Percentiles rank a stretch among this genome's conserved stretches.
phyloP scores from a whole-genome alignment of 2,329 filamentous ascomycete species.

The Paracoccidioides lutzii region DNA sequence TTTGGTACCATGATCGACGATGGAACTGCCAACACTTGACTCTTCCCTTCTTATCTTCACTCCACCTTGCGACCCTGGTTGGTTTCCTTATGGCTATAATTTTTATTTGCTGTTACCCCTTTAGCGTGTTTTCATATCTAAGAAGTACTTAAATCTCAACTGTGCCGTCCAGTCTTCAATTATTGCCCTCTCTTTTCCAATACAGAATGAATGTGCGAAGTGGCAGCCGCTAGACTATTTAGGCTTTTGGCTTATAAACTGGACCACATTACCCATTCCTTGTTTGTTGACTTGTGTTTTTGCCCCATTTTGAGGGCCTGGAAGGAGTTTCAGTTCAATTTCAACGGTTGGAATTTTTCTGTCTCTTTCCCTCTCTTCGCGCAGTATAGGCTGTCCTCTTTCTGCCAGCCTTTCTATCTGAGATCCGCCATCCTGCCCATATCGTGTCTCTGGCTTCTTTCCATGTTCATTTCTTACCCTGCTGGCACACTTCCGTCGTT shows the following conservation, averaged over 20 bases:
- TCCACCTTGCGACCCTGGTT: neutral
- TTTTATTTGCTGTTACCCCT: neutral
- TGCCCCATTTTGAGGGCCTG: neutral
- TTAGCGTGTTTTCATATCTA: neutral
- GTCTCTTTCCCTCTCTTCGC: no score
- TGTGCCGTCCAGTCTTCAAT: neutral
- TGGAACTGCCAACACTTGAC: neutral
- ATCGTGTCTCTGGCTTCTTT: no score
- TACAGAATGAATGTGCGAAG: neutral
- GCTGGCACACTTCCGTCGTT: no score
- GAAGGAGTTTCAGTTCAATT: neutral
- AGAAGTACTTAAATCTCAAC: neutral
- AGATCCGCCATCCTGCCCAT: no score
- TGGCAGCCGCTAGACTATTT: neutral
- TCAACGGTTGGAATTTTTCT: no score
- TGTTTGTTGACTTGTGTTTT: neutral
- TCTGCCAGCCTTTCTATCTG: no score
- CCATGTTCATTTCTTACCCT: no score
- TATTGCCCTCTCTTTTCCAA: neutral
- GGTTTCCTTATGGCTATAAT: no score
- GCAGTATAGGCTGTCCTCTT: no score
- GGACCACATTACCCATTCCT: neutral
- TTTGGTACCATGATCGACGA: neutral
- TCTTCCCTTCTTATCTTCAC: neutral
- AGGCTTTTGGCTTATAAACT: neutral